Base-by-base conservation (phyloP, 805 yeast genomes). In the Peterozyma toletana region DNA sequence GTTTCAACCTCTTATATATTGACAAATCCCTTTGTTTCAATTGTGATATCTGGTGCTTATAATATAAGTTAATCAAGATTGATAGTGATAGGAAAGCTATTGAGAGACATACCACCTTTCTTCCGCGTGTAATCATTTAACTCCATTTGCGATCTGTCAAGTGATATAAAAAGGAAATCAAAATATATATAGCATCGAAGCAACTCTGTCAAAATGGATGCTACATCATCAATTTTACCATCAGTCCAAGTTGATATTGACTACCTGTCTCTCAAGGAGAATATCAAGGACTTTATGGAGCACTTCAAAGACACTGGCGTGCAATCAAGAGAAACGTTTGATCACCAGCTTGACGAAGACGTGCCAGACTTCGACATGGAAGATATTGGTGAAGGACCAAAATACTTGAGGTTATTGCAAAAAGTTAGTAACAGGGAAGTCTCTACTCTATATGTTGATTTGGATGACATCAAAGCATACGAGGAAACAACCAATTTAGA, bases 351-450 rank as follows among this genome's bases (percentile, higher is more conserved):
- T 13, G 65, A 59, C 39, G 62, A 55, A 15, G 60, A 55, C 2
- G 35, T 53, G 5, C 54, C 49, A 29, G 54, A 54, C 14, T 59
- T 53, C 30, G 54, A 53, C n/a, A 53, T 51, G 5, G 47, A 54
- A 33, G 40, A 40, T 11, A 30, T 41, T 14, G 62, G 62, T 11
- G 46, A 47, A 33, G 83, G 82, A 31, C 81, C 84, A 18, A 93
- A 93, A 61, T 93, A 93, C 64, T 67, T 84, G 80, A 68, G 67
- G 30, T 51, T 84, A 5, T 67, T 93, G 38, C 96, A 88, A 57
- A 68, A 78, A 51, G 74, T 93, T 30, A 89, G 97, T 47, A 88
- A 95, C 61, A 77, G 99, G 56, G 89, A 90, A 51, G 49, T 70
- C 29, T 69, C 84, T 30, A 77, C 88, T 1, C 55, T 93, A 16